Percentiles rank a stretch among this genome's conserved stretches.
Evolutionary conservation across 306 rosid genomes (phyloP).

Genomic region (Mimosa bimucronata): DNA sequence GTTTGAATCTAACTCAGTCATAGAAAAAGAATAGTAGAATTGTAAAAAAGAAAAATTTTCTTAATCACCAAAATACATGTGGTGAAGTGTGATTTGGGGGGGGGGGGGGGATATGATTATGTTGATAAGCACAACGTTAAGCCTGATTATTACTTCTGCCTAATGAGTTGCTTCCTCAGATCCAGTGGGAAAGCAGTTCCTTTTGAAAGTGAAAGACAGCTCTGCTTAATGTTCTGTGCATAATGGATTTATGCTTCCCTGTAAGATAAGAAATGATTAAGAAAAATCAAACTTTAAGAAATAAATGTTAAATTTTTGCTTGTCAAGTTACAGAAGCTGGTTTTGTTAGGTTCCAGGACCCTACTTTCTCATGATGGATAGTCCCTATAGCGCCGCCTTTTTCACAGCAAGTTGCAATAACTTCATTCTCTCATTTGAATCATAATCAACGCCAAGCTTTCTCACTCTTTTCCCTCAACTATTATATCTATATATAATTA

Average conservation of each 20-base stretch:
- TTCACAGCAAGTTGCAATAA: neutral
- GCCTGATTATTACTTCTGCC: conserved; percentile 1
- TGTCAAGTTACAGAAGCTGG: neutral
- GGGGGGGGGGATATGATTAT: neutral
- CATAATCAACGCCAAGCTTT: neutral
- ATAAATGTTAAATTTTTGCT: neutral
- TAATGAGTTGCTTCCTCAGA: neutral
- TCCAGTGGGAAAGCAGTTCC: neutral
- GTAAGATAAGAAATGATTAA: neutral
- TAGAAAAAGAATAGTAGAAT: neutral
- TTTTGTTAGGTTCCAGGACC: neutral
- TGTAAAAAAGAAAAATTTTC: neutral
- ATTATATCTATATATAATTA: neutral
- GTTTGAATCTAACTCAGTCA: no score
- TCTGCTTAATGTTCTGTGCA: neutral
- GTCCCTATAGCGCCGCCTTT: conserved; percentile 4
- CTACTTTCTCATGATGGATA: conserved; percentile 4
- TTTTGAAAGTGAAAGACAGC: neutral
- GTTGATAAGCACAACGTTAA: neutral
- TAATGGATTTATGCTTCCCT: neutral
- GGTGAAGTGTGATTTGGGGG: neutral
- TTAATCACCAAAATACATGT: neutral
- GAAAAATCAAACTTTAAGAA: neutral
- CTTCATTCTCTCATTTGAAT: neutral
- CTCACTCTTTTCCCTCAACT: neutral